Evolutionary conservation across 163 green algal species (phyloP), one percentile per base, ranked within the genome.

Genomic region (Volvox carteri): DNA sequence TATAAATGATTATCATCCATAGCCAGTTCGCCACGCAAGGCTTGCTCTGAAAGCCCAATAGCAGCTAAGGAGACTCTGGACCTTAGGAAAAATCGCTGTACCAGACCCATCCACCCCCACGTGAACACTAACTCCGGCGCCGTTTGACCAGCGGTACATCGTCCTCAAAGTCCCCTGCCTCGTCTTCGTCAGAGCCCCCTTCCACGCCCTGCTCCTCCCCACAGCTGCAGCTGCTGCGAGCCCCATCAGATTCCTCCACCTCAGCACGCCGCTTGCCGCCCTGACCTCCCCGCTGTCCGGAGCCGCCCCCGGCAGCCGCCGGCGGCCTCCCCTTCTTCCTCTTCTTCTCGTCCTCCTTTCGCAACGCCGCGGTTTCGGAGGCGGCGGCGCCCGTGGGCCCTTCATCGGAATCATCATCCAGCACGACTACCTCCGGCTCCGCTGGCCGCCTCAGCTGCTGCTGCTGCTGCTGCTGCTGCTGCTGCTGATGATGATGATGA

Each of bases 111-210:
- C 54, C 54, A 23, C 54, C 28, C 7, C 28, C 5, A 12, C 54
- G 19, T 65, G 54, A 4, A 65, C 54, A 23, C 54, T 75, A 75
- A 46, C 18, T 33, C 65, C 33, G 19, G 18, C 25, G 68, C 11
- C 83, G 83, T 50, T 88, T 88, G 68, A 44, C 62, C 25, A 50
- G 37, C 37, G 83, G 83, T 50, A 39, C 25, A 41, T 79, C 44
- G 2, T 37, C 41, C 56, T 54, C 81, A 19, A 87, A 87, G 48
- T 88, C 83, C 6, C n/a, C 62, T 16, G 72, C 67, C 35, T 73
- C 81, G 5, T 60, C 67, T 4, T 73, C 23, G 23, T 73, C 81
- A 14, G 3, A 33, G 5, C 48, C 80, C 2, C 42, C 41, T 12
- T 28, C 60, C 25, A 23, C 44, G 11, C 30, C 42, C 12, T 33